phyloP scores from a whole-genome alignment of 495 filamentous ascomycete genomes.

The Neurospora sp. region DNA sequence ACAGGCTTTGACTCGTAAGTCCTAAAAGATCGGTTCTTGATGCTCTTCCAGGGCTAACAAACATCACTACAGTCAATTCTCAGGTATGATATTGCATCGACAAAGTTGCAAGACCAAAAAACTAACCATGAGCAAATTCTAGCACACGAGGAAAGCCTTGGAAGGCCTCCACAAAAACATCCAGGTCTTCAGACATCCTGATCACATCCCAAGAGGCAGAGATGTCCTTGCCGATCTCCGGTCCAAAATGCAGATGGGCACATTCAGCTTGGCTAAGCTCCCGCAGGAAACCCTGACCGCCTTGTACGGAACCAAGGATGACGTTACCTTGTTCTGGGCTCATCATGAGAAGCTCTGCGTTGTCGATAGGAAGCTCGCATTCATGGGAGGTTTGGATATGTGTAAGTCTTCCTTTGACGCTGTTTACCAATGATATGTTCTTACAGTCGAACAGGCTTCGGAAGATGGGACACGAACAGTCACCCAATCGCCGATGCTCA shows the following conservation, averaged over 20 bases:
- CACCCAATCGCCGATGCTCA: constrained; percentile 84
- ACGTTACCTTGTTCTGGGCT: constrained; percentile 84
- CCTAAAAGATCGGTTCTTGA: background rate
- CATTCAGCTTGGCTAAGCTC: constrained; percentile 43
- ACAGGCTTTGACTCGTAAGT: constrained; percentile 76
- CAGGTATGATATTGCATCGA: constrained; percentile 16
- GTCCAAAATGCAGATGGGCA: constrained; percentile 35
- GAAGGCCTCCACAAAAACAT: constrained; percentile 80
- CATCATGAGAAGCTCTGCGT: constrained; percentile 92
- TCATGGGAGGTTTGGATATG: constrained; percentile 79
- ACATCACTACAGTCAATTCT: constrained; percentile 54
- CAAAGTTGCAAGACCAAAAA: background rate
- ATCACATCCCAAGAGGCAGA: constrained; percentile 70
- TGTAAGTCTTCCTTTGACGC: constrained; percentile 25
- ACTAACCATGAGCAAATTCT: background rate
- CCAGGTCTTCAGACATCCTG: constrained; percentile 82
- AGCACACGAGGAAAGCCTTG: constrained; percentile 76
- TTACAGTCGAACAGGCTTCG: constrained; percentile 35
- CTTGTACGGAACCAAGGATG: constrained; percentile 70
- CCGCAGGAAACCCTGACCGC: constrained; percentile 58
- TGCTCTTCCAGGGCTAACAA: background rate
- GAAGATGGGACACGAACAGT: constrained; percentile 52
- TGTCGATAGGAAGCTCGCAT: constrained; percentile 68
- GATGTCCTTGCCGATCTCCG: constrained; percentile 30
- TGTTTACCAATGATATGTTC: constrained; percentile 1